A percentile compares a stretch with the other conserved stretches of the same genome.
These are phyloP conservation scores for Albugo laibachii DNA, from an alignment of 352 stramenopile species.

Conservation along the genomic window DNA sequence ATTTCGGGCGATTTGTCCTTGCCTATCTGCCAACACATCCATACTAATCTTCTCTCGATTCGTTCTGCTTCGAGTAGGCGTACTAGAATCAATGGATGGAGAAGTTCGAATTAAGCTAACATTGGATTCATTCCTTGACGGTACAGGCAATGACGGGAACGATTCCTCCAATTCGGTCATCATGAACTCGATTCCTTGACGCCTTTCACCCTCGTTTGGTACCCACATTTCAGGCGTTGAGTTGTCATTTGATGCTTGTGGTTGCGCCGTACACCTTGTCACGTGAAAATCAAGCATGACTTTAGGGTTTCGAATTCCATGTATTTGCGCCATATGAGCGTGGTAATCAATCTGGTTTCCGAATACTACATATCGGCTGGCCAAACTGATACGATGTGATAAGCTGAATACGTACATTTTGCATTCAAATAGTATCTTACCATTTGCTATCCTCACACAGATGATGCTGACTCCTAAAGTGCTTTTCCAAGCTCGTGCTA, in stretches of 20 bases:
- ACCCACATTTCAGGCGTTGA: no score
- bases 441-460: constrained; percentile 70
- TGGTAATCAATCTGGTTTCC: constrained; percentile 73
- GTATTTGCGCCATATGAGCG: constrained; percentile 58
- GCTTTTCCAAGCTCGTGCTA: constrained; percentile 57
- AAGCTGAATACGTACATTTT: background rate
- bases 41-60: no score
- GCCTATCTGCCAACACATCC: background rate
- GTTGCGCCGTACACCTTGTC: background rate
- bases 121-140: no score
- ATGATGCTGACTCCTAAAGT: constrained; percentile 69
- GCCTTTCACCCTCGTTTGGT: no score
- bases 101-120: no score
- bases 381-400: constrained; percentile 19
- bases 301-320: constrained; percentile 40
- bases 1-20: constrained; percentile 38
- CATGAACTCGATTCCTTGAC: no score
- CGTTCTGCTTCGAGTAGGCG: no score
- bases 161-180: no score
- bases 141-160: no score
- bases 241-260: background rate
- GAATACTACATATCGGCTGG: constrained; percentile 77
- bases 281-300: background rate
- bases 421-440: constrained; percentile 9
- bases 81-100: no score